phyloP scores from a whole-genome alignment of 305 asterid species.

The Coffea humblotiana region DNA sequence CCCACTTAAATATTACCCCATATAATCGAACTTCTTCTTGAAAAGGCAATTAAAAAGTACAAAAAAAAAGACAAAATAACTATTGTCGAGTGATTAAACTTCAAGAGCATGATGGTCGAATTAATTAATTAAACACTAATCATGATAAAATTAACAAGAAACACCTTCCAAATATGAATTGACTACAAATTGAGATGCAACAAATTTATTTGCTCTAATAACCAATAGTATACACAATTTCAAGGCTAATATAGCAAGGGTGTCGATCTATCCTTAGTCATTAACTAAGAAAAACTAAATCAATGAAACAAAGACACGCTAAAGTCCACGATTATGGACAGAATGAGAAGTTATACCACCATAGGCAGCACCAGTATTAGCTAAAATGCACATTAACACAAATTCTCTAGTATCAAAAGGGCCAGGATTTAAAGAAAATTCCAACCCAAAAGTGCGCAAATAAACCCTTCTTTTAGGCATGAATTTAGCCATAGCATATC shows the following conservation, averaged over 20 bases:
- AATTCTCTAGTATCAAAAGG: conserved; percentile 49
- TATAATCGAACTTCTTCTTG: background rate
- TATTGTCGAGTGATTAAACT: too few species aligned
- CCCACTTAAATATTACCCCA: too few species aligned
- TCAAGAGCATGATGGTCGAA: too few species aligned
- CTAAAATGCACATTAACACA: conserved; percentile 58
- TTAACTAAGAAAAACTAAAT: too few species aligned
- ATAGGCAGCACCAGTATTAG: conserved; percentile 54
- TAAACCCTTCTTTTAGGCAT: conserved; percentile 44
- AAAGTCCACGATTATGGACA: conserved; percentile 14
- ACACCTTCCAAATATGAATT: too few species aligned
- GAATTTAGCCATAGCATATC: conserved; percentile 44
- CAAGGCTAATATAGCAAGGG: background rate
- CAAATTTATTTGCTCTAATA: background rate
- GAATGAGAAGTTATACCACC: conserved; percentile 56
- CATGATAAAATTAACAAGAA: too few species aligned
- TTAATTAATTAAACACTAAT: too few species aligned
- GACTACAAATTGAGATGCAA: too few species aligned
- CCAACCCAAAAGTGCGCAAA: conserved; percentile 37
- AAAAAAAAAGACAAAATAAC: too few species aligned
- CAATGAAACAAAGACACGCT: background rate
- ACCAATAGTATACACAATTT: background rate
- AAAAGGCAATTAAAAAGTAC: too few species aligned
- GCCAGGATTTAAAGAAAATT: conserved; percentile 52
- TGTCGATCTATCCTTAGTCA: background rate